Base-by-base conservation (phyloP, 805 yeast species). In the Candida boidinii region DNA sequence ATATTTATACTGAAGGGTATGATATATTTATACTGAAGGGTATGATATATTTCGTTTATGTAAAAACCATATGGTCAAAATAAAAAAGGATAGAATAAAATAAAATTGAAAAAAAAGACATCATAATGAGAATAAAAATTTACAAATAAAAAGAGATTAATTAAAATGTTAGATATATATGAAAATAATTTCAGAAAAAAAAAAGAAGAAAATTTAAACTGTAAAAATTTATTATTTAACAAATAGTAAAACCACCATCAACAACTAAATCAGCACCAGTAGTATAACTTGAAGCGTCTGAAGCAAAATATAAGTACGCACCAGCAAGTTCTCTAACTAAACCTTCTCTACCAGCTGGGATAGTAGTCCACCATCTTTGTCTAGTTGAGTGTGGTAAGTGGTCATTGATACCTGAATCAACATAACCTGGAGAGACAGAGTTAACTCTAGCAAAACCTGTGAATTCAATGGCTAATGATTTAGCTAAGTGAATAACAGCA, bases 341-440 rank as follows among this genome's bases (percentile, higher is more conserved):
- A 13, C 68, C 73, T 45, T 68, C 72, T 48, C 73, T 58, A 13
- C 70, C 70, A 55, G 59, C 54, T 39, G 73, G 73, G 14, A 48
- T 46, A 26, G 52, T 31, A n/a, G 35, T 36, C 48, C 49, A 51
- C 63, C 60, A 56, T 29, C 46, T 44, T 14, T 45, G 45, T 29
- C 54, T 46, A 17, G 49, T 39, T 8, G 37, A 39, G 21, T 35
- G 32, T 7, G 48, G 48, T 10, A 55, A 44, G 30, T 46, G 46
- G 39, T 48, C 54, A 19, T 55, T 49, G 23, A 69, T 61, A 28
- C 64, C 71, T n/a, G 74, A 66, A 30, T 61, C 62, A 29, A 67
- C 62, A 46, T 69, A 69, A 23, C 76, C 76, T 13, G 76, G 76
- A 28, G 68, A 59, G 23, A 69, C 59, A n/a, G 70, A 56, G 52